These are phyloP conservation scores for Stentor coeruleus DNA, from an alignment of 73 alveolate species.

Conservation along the genomic window DNA sequence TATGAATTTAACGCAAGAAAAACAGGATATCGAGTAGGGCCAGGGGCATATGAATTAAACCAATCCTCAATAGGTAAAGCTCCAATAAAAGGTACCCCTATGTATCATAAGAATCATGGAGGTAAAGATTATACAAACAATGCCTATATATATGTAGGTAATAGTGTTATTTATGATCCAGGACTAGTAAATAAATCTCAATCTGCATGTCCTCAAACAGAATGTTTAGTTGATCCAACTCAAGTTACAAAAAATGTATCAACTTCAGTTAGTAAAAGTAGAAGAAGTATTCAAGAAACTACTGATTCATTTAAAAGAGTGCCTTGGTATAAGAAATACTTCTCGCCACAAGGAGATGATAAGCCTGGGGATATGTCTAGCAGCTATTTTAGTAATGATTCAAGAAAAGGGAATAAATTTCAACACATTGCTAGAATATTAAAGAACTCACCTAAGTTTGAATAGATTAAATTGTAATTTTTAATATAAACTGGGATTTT, in stretches of 20 bases:
- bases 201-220: neutral
- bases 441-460: no score
- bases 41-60: neutral
- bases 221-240: neutral
- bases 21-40: constrained; percentile 23
- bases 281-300: no score
- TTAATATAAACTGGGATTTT: constrained; percentile 46
- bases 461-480: no score
- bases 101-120: neutral
- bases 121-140: neutral
- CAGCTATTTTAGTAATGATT: no score
- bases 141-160: constrained; percentile 3
- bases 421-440: no score
- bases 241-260: neutral
- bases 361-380: no score
- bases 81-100: neutral
- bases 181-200: neutral
- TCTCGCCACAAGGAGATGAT: no score
- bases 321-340: no score
- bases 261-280: neutral
- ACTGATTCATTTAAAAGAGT: no score
- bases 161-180: neutral
- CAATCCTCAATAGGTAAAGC: neutral
- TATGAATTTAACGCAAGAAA: neutral
- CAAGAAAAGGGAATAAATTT: no score